Percentiles rank a stretch among this genome's conserved stretches.
phyloP scores from a whole-genome alignment of 2,329 filamentous ascomycete genomes.

The Myotisia sp. region DNA sequence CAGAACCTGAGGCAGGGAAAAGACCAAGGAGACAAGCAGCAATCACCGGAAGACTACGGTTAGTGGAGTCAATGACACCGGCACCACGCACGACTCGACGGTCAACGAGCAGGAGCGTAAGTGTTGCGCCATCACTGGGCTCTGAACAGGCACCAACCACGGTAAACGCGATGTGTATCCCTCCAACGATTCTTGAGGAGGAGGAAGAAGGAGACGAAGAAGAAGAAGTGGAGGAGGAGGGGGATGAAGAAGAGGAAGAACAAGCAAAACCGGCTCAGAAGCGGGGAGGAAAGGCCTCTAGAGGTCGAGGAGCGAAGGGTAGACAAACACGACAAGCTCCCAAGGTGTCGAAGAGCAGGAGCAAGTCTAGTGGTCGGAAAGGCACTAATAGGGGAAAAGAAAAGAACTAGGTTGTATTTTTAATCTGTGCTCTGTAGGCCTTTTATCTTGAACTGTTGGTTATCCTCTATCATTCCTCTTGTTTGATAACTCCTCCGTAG shows the following conservation, averaged over 20 bases:
- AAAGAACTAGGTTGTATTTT: too few relatives aligned
- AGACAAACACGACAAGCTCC: too few relatives aligned
- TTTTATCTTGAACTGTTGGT: too few relatives aligned
- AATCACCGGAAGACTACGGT: not conserved
- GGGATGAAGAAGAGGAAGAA: not conserved
- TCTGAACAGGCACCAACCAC: too few relatives aligned
- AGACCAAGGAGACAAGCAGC: slow-evolving; percentile 3
- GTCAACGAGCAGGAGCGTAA: not conserved
- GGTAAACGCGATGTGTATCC: too few relatives aligned
- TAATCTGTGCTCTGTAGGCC: too few relatives aligned
- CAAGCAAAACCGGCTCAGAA: not conserved
- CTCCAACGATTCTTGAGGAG: not conserved
- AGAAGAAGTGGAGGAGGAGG: not conserved
- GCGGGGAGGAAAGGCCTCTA: not conserved
- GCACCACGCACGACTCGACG: not conserved
- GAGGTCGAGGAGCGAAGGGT: too few relatives aligned
- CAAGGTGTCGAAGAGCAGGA: too few relatives aligned
- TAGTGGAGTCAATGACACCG: not conserved
- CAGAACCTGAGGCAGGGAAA: not conserved
- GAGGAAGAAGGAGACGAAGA: not conserved
- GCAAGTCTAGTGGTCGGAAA: too few relatives aligned
- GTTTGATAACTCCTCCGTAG: too few relatives aligned
- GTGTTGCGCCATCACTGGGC: slow-evolving; percentile 3
- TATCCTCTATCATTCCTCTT: too few relatives aligned
- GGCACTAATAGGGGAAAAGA: too few relatives aligned